Conservation (phyloP, 306 rosid species). For the Boehmeria nivea region DNA sequence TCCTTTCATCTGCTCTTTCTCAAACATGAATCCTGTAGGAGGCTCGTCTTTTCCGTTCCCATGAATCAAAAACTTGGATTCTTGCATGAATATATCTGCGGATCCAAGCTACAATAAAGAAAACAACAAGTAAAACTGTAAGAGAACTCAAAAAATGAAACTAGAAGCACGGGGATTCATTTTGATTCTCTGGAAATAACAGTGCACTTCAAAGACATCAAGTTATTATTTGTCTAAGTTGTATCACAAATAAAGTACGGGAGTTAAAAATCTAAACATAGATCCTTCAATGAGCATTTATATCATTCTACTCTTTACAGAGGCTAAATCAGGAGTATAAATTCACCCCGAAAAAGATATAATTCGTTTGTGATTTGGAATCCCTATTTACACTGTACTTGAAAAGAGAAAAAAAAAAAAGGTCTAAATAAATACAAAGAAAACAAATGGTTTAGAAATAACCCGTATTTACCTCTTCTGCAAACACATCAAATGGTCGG, state of each 20-base stretch:
- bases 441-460: not conserved
- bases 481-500: conserved; percentile 84
- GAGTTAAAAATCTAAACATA: no score
- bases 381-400: not conserved
- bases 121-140: not conserved
- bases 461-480: conserved; percentile 55
- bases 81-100: conserved; percentile 75
- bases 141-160: no score
- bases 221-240: no score
- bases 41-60: conserved; percentile 83
- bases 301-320: no score
- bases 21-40: conserved; percentile 97
- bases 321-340: no score
- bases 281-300: no score
- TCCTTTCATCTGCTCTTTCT: conserved; percentile 96
- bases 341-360: not conserved
- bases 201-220: no score
- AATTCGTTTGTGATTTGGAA: not conserved
- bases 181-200: no score
- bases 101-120: conserved; percentile 68
- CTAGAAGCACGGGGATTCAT: no score
- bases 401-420: no score
- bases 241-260: no score
- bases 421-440: not conserved
- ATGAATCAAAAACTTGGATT: conserved; percentile 73